Evolutionary conservation across 2,329 filamentous ascomycete genomes (phyloP).

Genomic region (Ophiocordyceps polyrhachis-furcata): DNA sequence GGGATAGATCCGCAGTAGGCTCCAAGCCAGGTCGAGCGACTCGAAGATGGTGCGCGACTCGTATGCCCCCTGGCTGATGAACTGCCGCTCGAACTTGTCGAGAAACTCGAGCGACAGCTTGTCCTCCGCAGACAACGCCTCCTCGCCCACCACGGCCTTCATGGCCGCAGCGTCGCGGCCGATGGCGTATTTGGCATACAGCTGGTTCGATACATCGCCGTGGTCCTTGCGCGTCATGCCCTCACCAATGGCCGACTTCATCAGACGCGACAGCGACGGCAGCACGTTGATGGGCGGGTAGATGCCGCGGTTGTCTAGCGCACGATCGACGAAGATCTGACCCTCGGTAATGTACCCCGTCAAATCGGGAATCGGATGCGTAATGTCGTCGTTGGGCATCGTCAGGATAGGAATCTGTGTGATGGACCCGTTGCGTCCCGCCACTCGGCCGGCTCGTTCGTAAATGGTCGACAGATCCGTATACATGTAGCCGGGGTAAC

Average conservation of each 20-base stretch:
- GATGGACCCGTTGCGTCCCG: slow-evolving; percentile 93
- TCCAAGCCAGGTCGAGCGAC: slow-evolving; percentile 91
- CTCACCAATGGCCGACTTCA: slow-evolving; percentile 99
- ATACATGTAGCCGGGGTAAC: slow-evolving; percentile 99
- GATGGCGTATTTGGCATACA: slow-evolving; percentile 99
- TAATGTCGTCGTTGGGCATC: slow-evolving; percentile 99
- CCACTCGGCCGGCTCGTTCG: slow-evolving; percentile 93
- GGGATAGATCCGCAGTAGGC: slow-evolving; percentile 87
- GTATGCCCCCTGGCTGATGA: slow-evolving; percentile 83
- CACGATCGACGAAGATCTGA: slow-evolving; percentile 93
- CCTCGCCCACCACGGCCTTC: slow-evolving; percentile 98
- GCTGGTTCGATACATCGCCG: slow-evolving; percentile 95
- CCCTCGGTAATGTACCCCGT: slow-evolving; percentile 99
- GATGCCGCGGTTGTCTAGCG: slow-evolving; percentile 87
- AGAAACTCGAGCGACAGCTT: slow-evolving; percentile 96
- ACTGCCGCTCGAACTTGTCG: slow-evolving; percentile 93
- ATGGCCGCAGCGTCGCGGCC: slow-evolving; percentile 95
- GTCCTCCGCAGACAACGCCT: slow-evolving; percentile 86
- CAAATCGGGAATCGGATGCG: slow-evolving; percentile 94
- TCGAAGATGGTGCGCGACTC: slow-evolving; percentile 84
- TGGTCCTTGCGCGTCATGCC: slow-evolving; percentile 94
- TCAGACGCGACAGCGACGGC: slow-evolving; percentile 92
- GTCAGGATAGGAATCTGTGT: slow-evolving; percentile 98
- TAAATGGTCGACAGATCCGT: slow-evolving; percentile 99
- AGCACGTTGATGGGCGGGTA: slow-evolving; percentile 98